Conservation (phyloP, 352 stramenopile genomes). For the Phytophthora fragariaefolia region DNA sequence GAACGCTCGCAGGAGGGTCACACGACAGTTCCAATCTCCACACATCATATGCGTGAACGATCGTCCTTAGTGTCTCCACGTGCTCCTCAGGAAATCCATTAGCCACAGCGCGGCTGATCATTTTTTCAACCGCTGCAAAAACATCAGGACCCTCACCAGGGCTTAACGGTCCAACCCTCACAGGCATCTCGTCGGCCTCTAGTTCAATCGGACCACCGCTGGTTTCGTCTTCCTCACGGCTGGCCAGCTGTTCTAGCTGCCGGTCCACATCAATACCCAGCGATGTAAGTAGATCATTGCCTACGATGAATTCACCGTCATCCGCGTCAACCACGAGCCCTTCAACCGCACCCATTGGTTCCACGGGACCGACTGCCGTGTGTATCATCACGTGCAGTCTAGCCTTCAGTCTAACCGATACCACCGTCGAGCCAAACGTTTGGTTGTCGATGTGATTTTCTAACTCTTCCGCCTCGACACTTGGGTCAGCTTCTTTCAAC, state of each 20-base stretch:
- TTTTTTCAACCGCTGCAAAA: constrained; percentile 1
- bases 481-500: background rate
- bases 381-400: constrained; percentile 15
- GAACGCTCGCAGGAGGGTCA: background rate
- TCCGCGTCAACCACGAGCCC: constrained; percentile 2
- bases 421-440: background rate
- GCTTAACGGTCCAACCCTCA: no score
- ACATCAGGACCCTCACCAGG: constrained; percentile 5
- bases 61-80: background rate
- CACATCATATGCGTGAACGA: background rate
- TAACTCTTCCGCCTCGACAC: background rate
- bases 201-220: constrained; percentile 3
- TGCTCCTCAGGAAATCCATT: constrained; percentile 16
- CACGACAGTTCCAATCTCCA: background rate
- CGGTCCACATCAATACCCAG: constrained; percentile 23
- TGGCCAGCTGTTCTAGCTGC: constrained; percentile 16
- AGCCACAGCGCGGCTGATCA: constrained; percentile 9
- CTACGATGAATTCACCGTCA: constrained; percentile 25
- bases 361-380: constrained; percentile 4
- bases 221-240: background rate
- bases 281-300: constrained; percentile 8
- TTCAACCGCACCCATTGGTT: constrained; percentile 3
- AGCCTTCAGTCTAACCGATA: background rate
- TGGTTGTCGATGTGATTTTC: constrained; percentile 1
- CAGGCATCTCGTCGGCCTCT: constrained; percentile 1